Evolutionary conservation across 495 filamentous ascomycete genomes (phyloP).

Genomic region (Aspergillus panamensis): DNA sequence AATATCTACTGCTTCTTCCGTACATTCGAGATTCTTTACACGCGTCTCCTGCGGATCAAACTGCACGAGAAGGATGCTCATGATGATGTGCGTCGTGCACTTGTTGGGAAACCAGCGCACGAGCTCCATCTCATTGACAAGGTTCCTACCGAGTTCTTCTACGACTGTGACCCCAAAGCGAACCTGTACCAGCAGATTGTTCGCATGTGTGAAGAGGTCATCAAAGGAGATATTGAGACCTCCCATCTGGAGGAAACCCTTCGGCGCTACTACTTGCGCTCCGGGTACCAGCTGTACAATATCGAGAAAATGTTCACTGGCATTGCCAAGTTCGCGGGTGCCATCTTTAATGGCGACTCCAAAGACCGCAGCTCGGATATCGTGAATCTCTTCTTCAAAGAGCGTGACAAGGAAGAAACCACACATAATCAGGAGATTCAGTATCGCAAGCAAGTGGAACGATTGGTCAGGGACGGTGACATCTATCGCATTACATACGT

Average conservation of each 20-base stretch:
- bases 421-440: constrained; percentile 81
- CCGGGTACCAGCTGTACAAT: constrained; percentile 86
- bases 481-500: constrained; percentile 83
- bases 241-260: constrained; percentile 81
- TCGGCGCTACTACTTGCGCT: constrained; percentile 80
- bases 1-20: constrained; percentile 91
- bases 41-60: constrained; percentile 79
- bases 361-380: constrained; percentile 92
- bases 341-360: constrained; percentile 71
- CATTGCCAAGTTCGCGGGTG: constrained; percentile 69
- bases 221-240: constrained; percentile 73
- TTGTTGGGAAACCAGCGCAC: constrained; percentile 68
- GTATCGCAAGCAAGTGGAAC: constrained; percentile 82
- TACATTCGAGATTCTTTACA: constrained; percentile 83
- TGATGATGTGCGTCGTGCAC: constrained; percentile 64
- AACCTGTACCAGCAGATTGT: constrained; percentile 70
- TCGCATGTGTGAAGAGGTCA: constrained; percentile 63
- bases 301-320: constrained; percentile 78
- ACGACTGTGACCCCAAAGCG: constrained; percentile 55
- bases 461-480: constrained; percentile 82
- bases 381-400: constrained; percentile 74
- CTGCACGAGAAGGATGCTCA: constrained; percentile 66
- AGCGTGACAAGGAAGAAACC: constrained; percentile 73
- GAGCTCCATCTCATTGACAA: constrained; percentile 74
- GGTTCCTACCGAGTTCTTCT: constrained; percentile 77